phyloP scores from a whole-genome alignment of 2,329 filamentous ascomycete species.

The Claviceps sorghi region DNA sequence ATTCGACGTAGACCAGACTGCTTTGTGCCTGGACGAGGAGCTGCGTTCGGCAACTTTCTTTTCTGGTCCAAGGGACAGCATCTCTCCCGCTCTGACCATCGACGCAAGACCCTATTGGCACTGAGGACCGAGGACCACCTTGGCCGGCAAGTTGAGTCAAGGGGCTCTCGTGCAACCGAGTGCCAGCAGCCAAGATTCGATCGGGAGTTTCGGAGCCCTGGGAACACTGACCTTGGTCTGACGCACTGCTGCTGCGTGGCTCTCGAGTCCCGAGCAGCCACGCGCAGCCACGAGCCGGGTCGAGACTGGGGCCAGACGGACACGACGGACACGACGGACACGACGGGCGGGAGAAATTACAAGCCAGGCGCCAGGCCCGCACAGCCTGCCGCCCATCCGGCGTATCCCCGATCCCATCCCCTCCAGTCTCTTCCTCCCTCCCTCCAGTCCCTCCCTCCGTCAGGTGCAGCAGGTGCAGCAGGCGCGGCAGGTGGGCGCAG shows the following conservation, averaged over 20 bases:
- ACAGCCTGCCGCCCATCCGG: slow-evolving; percentile 3
- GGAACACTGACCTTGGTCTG: neutral
- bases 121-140: neutral
- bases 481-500: neutral
- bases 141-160: neutral
- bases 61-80: neutral
- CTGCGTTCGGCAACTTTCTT: neutral
- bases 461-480: neutral
- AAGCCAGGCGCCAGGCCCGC: neutral
- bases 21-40: neutral
- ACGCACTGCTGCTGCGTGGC: neutral
- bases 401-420: neutral
- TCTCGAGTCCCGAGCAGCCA: neutral
- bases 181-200: neutral
- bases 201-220: neutral
- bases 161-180: neutral
- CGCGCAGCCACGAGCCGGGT: neutral
- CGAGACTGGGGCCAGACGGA: neutral
- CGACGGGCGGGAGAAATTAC: neutral
- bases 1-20: neutral
- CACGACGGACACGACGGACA: neutral
- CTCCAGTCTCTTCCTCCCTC: neutral
- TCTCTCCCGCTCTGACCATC: neutral
- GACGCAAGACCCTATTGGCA: neutral
- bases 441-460: neutral